These are phyloP conservation scores for Picea abies DNA, from an alignment of 83 land plant species.

Conservation along the genomic window DNA sequence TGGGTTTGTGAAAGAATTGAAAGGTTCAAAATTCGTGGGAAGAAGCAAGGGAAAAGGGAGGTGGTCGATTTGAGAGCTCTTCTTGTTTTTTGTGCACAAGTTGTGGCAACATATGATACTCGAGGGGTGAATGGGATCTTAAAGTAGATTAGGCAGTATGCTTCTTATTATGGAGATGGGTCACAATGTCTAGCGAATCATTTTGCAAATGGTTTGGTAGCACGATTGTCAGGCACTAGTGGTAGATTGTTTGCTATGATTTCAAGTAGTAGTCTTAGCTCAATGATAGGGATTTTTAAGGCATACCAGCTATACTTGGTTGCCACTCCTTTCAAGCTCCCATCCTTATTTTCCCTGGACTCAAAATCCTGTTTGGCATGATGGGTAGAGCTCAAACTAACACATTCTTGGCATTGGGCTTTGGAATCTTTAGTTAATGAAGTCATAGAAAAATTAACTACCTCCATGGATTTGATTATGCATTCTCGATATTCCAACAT, in stretches of 20 bases:
- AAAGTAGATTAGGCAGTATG: conserved; percentile 68
- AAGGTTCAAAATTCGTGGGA: conserved; percentile 31
- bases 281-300: conserved; percentile 62
- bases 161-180: conserved; percentile 73
- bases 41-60: conserved; percentile 35
- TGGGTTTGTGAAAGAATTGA: conserved; percentile 23
- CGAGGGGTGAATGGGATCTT: conserved; percentile 55
- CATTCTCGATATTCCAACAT: no score
- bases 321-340: conserved; percentile 49
- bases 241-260: conserved; percentile 48
- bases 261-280: conserved; percentile 21
- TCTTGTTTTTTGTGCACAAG: conserved; percentile 69
- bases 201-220: conserved; percentile 81
- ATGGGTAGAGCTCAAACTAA: no score
- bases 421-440: no score
- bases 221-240: conserved; percentile 75
- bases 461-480: no score
- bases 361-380: no score
- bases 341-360: no score
- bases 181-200: conserved; percentile 70
- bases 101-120: conserved; percentile 64
- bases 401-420: no score
- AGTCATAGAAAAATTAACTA: no score
- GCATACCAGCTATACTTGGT: conserved; percentile 64
- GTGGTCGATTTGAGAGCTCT: conserved; percentile 60